A percentile compares a stretch with the other conserved stretches of the same genome.
phyloP scores from a whole-genome alignment of 108 stramenopile species.

The Hondaea fermentalgiana region DNA sequence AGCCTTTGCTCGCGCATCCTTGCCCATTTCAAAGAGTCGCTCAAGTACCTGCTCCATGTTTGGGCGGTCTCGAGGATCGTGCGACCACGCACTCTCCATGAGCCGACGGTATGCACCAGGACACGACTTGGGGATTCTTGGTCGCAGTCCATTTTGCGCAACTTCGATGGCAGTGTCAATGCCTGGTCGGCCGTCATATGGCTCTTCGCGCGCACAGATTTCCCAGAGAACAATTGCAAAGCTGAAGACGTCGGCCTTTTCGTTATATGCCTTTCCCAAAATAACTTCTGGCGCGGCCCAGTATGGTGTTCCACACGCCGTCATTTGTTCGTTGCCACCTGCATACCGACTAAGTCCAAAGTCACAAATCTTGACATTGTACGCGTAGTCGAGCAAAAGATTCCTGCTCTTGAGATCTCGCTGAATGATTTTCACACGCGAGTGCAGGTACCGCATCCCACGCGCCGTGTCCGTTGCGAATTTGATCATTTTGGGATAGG shows the following conservation, averaged over 20 bases:
- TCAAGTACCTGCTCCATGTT: constrained; percentile 18
- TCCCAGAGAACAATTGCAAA: constrained; percentile 35
- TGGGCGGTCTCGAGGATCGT: constrained; percentile 15
- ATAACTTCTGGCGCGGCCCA: constrained; percentile 33
- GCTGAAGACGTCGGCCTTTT: constrained; percentile 32
- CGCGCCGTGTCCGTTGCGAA: constrained; percentile 18
- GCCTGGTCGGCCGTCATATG: constrained; percentile 3
- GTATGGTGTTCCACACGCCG: constrained; percentile 28
- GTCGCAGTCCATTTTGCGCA: constrained; percentile 25
- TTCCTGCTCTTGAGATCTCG: constrained; percentile 26
- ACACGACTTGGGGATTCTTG: background rate
- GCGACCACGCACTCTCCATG: constrained; percentile 15
- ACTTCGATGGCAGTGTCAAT: constrained; percentile 18
- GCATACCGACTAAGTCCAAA: constrained; percentile 9
- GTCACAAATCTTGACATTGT: constrained; percentile 21
- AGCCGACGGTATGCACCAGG: background rate
- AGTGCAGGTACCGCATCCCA: constrained; percentile 35
- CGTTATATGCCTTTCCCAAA: background rate
- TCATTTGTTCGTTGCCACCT: background rate
- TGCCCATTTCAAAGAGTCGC: background rate
- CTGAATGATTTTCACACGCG: constrained; percentile 25
- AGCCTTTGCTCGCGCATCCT: background rate
- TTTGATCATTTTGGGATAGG: background rate
- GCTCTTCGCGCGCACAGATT: constrained; percentile 18
- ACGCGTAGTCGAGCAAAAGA: constrained; percentile 14